Evolutionary conservation across 192 early-diverging fungal species (phyloP), one percentile per base, ranked within the genome.

Genomic region (Backusella australiensis): DNA sequence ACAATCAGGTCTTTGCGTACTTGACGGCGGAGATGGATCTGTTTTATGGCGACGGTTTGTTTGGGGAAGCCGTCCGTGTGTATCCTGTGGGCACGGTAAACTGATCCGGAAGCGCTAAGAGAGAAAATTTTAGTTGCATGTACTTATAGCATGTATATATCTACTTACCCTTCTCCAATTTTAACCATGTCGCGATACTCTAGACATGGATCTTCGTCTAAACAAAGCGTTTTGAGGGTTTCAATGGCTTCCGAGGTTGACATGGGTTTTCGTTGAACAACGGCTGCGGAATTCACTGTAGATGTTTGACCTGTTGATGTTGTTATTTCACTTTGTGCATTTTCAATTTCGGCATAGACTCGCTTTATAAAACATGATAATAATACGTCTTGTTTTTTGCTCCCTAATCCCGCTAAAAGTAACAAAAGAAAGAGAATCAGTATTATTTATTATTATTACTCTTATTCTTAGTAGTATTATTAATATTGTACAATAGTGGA

Each of bases 1-100:
- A 97, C 95, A 76, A 98, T 96, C 71, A 96, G 81, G 73, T 97
- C 96, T 85, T 97, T 96, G 78, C 96, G 94, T 44, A 94, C 94
- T 84, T 98, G 96, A 78, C 93, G 90, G 79, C 95, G 90, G 67
- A 98, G 81, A 72, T 97, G 93, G 91, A 97, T 98, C 81, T 96
- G 95, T 86, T 98, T 98, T 77, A 98, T 97, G 0, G 95, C 96
- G 0, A 97, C 96, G 0, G 87, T 23, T 39, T 39, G 35, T 39
- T 49, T 85, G 21, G 89, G 72, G 39, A 90, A 86, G 41, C 87
- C 89, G 34, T 81, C 77, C 0, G 89, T 86, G 44, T 92, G 89
- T 7, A 78, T 85, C 56, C 90, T 89, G 80, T 92, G 89, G 7
- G 96, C 94, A 1, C 91, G 94, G 75, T 88, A 97, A 21, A 98